Percentiles rank a stretch among this genome's conserved stretches.
These are phyloP conservation scores for Acmispon strigosus DNA, from an alignment of 306 rosid genomes.

Conservation along the genomic window DNA sequence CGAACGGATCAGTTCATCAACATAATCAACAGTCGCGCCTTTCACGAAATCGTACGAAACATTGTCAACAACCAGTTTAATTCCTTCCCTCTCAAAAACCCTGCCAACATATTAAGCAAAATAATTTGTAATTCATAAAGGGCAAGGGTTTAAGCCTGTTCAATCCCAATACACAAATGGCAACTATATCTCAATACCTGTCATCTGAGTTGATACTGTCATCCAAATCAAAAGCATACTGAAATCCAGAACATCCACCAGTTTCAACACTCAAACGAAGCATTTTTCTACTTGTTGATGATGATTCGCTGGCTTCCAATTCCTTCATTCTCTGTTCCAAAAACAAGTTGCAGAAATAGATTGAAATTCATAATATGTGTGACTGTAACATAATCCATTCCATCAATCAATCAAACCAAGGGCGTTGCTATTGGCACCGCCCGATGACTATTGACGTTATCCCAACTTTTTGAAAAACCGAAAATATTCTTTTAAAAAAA, in stretches of 20 bases:
- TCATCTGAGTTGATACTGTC: constrained; percentile 64
- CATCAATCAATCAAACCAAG: no score
- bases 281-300: constrained; percentile 39
- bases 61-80: constrained; percentile 65
- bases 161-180: not conserved
- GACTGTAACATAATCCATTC: no score
- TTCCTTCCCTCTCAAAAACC: constrained; percentile 73
- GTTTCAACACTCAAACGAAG: constrained; percentile 87
- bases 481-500: no score
- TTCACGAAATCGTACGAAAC: constrained; percentile 86
- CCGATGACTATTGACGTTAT: no score
- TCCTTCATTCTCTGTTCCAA: constrained; percentile 69
- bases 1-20: constrained; percentile 91
- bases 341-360: not conserved
- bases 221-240: constrained; percentile 79
- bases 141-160: not conserved
- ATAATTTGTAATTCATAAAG: not conserved
- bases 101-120: constrained; percentile 32
- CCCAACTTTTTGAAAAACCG: no score
- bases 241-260: constrained; percentile 99
- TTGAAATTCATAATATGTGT: not conserved
- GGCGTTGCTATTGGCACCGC: no score
- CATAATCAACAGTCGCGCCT: constrained; percentile 94
- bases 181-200: constrained; percentile 32
- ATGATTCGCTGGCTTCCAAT: constrained; percentile 47